Conservation (phyloP, 257 asterid genomes). For the Echites panduratus region DNA sequence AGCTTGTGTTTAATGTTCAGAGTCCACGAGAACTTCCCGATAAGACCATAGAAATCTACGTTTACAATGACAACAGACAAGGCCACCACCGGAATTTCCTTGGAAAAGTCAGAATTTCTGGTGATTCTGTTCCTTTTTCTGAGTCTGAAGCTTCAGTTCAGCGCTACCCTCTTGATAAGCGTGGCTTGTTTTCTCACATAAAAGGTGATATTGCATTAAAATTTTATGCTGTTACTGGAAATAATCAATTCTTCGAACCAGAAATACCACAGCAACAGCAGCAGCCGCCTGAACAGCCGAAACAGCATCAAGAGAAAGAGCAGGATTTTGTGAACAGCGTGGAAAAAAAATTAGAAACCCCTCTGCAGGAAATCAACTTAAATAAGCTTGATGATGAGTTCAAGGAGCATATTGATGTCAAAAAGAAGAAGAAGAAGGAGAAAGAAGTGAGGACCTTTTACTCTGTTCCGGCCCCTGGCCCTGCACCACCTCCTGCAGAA, state of each 20-base stretch:
- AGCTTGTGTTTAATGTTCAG: slow-evolving; percentile 49
- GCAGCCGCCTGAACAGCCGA: slow-evolving; percentile 3
- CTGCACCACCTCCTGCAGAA: slow-evolving; percentile 32
- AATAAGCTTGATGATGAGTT: slow-evolving; percentile 38
- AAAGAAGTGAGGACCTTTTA: slow-evolving; percentile 51
- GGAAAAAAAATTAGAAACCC: slow-evolving; percentile 23
- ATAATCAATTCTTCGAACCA: slow-evolving; percentile 12
- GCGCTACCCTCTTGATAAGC: slow-evolving; percentile 82
- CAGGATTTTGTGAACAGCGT: slow-evolving; percentile 20
- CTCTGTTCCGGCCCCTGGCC: slow-evolving; percentile 43
- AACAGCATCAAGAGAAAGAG: slow-evolving; percentile 18
- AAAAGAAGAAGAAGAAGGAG: slow-evolving; percentile 51
- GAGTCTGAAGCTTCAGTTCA: slow-evolving; percentile 55
- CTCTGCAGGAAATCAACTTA: slow-evolving; percentile 32
- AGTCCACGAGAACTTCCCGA: slow-evolving; percentile 37
- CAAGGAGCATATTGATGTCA: slow-evolving; percentile 31
- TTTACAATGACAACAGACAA: slow-evolving; percentile 53
- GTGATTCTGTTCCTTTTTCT: slow-evolving; percentile 49
- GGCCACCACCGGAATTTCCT: slow-evolving; percentile 65
- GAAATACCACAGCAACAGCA: slow-evolving; percentile 9
- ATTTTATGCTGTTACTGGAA: slow-evolving; percentile 36
- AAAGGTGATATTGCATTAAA: slow-evolving; percentile 69
- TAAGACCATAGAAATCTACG: slow-evolving; percentile 45
- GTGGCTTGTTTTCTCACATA: slow-evolving; percentile 70
- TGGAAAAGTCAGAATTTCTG: slow-evolving; percentile 68